Base-by-base conservation (phyloP, 192 early-diverging fungal species). In the Umbelopsis vinacea region DNA sequence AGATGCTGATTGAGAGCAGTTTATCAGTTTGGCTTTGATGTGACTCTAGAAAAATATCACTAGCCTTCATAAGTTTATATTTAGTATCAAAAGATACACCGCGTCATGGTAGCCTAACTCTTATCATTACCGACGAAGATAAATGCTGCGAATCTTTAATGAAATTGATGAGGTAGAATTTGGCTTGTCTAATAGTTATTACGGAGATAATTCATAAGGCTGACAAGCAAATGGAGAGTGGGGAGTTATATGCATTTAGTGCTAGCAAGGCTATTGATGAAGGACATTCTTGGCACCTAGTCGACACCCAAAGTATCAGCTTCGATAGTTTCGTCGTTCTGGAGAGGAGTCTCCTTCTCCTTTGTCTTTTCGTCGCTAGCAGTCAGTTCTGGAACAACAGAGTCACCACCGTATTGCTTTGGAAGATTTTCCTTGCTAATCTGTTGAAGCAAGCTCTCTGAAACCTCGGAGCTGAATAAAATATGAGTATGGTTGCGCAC, bases 401-500 rank as follows among this genome's bases (percentile, higher is more conserved):
- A 57, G 22, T 57, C 23, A 15, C 55, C 55, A 17, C 67, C 55
- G 55, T 82, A 84, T 37, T 68, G 74, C 45, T 77, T 74, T 0
- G 80, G 81, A 38, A 83, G 46, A 52, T 82, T 78, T 22, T 80
- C 74, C 5, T 50, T 53, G n/a, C 74, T 77, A 35, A 84, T 84
- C 43, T 76, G 73, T 38, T 84, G 73, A 4, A 75, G 76, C 23
- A 84, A 73, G 15, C 69, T 75, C 3, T 69, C 60, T 22, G 69
- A 60, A 0, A 78, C 75, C 48, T 74, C 82, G 29, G 72, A 54
- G 23, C 54, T 57, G 26, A 7, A 11, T 11, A 22, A 8, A 57
- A 21, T 26, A 57, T 29, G 29, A 29, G 29, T 29, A 29, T 29
- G 29, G 1, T 29, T 29, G 29, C 29, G 3, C 29, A 29, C 29